Conservation (phyloP, 2,329 filamentous ascomycete genomes). For the Fusarium subglutinans region DNA sequence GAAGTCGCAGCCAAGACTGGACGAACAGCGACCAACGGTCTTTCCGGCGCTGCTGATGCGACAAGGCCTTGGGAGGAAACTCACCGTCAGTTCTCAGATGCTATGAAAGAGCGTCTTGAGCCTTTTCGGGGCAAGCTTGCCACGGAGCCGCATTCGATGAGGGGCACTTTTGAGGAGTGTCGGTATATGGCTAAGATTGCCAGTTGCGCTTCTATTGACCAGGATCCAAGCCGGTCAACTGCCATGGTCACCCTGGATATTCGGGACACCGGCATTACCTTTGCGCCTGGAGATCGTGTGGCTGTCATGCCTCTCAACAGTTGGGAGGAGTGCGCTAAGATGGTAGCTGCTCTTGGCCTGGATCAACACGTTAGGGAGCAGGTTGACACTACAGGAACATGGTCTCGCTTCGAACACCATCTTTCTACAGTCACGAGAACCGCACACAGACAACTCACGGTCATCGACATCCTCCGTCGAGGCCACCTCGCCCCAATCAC, state of each 20-base stretch:
- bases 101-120: conserved; percentile 34
- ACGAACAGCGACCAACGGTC: conserved; percentile 61
- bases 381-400: conserved; percentile 51
- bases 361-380: conserved; percentile 56
- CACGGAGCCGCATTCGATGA: conserved; percentile 62
- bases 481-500: conserved; percentile 63
- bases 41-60: conserved; percentile 55
- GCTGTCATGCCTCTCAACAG: conserved; percentile 65
- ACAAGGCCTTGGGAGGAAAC: conserved; percentile 35
- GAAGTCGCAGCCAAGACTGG: conserved; percentile 64
- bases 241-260: conserved; percentile 62
- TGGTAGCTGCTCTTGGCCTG: conserved; percentile 60
- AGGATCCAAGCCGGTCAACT: conserved; percentile 56
- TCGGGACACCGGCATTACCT: conserved; percentile 62
- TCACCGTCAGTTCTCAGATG: conserved; percentile 30
- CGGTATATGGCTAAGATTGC: conserved; percentile 59
- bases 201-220: conserved; percentile 56
- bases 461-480: conserved; percentile 60
- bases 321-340: conserved; percentile 64
- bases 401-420: conserved; percentile 60
- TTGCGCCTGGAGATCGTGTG: conserved; percentile 62
- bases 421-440: conserved; percentile 50
- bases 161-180: conserved; percentile 64
- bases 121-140: conserved; percentile 55
- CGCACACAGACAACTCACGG: conserved; percentile 48